phyloP scores from a whole-genome alignment of 768 basidiomycete genomes.

The Leccinum obscurum region DNA sequence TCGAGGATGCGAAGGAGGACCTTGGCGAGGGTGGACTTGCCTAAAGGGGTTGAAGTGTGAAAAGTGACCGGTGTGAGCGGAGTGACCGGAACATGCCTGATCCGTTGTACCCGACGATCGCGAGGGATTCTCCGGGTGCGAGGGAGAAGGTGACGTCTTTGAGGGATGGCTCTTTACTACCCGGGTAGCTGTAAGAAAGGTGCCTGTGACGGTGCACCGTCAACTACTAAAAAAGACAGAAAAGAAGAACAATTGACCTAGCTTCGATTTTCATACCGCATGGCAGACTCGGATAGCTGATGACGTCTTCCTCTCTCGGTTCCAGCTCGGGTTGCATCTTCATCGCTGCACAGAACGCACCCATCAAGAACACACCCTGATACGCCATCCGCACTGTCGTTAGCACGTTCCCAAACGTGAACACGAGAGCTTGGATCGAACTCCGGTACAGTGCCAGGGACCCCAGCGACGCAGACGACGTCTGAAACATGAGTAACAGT shows the following conservation, averaged over 20 bases:
- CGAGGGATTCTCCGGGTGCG: slow-evolving; percentile 74
- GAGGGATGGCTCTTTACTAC: slow-evolving; percentile 63
- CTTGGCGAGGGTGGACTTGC: slow-evolving; percentile 87
- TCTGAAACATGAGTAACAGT: slow-evolving; percentile 68
- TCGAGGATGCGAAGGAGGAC: slow-evolving; percentile 77
- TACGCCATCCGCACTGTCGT: slow-evolving; percentile 73
- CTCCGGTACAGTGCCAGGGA: slow-evolving; percentile 80
- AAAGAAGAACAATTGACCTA: slow-evolving; percentile 35
- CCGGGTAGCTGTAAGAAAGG: slow-evolving; percentile 80
- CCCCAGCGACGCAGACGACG: slow-evolving; percentile 73
- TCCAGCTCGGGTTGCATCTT: slow-evolving; percentile 66
- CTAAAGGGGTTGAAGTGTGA: slow-evolving; percentile 36
- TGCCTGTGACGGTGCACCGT: slow-evolving; percentile 39
- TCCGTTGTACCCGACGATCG: slow-evolving; percentile 84
- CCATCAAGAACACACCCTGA: slow-evolving; percentile 84
- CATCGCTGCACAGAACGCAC: slow-evolving; percentile 80
- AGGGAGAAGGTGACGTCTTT: slow-evolving; percentile 69
- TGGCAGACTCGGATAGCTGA: slow-evolving; percentile 46
- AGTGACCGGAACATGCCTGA: slow-evolving; percentile 52
- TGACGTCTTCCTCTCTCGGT: slow-evolving; percentile 53
- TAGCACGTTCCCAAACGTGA: slow-evolving; percentile 60
- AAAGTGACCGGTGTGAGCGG: slow-evolving; percentile 12
- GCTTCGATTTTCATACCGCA: slow-evolving; percentile 72
- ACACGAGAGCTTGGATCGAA: slow-evolving; percentile 71
- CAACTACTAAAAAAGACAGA: neutral